Evolutionary conservation across 345 rosid species (phyloP), one percentile per base, ranked within the genome.

Genomic region (Hypericum androsaemum): DNA sequence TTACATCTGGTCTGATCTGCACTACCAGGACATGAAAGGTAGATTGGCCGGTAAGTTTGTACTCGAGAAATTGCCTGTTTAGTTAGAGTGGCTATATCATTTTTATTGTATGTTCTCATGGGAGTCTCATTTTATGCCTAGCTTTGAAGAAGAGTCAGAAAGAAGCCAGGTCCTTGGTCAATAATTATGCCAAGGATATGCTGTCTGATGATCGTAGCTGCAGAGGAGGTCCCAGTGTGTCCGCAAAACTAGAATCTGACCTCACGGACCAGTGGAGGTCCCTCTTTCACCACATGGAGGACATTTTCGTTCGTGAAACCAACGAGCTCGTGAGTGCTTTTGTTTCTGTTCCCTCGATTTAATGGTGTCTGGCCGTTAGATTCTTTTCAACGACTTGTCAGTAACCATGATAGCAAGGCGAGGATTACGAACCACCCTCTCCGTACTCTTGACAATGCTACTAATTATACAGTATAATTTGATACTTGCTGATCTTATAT

Each of bases 1-100:
- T 56, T 78, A 74, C 67, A 92, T 92, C 35, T 92, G 84, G 96
- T 75, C 95, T 10, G 96, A 88, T 74, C 86, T 92, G 53, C 82
- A 88, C 65, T 87, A 82, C 63, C 96, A 87, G 77, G 96, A 90
- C 59, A 69, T 77, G 62, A 87, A 80, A 68, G 96, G 89, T 56
- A 82, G 92, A 59, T 57, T 84, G 55, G 48, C 79, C 14, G 95
- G 96, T 87, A 71, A 58, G 70, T 52, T 47, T 47, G 12, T 41
- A 14, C 5, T 7, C 15, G 44, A 9, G 40, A 53, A 45, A 15
- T 48, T 49, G 39, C 15, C 60, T 39, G 17, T 60, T 47, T 45
- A 14, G 10, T 17, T 46, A 22, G 10, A 47, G 42, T 49, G 22
- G 48, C 10, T 53, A 12, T 61, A 10, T 39, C n/a, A 12, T 40